These are phyloP conservation scores for Serendipita sp. DNA, from an alignment of 768 basidiomycete species.

Conservation along the genomic window DNA sequence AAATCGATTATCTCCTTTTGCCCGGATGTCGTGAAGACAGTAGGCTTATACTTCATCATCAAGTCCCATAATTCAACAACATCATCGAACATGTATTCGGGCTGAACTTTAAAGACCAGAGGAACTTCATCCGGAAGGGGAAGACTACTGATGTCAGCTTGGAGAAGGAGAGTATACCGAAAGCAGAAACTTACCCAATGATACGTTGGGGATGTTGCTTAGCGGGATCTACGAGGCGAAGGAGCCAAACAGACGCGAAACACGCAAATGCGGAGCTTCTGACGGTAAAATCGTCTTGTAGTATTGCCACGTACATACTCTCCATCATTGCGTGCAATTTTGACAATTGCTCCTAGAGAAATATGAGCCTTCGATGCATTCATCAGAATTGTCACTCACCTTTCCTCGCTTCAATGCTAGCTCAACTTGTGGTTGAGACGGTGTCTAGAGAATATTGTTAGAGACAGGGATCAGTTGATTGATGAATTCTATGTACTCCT, in stretches of 20 bases:
- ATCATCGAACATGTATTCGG: slow-evolving; percentile 90
- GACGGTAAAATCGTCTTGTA: slow-evolving; percentile 72
- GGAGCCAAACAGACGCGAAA: slow-evolving; percentile 87
- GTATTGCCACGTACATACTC: slow-evolving; percentile 69
- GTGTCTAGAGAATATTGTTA: slow-evolving; percentile 29
- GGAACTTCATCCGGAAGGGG: slow-evolving; percentile 79
- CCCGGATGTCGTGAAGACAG: slow-evolving; percentile 68
- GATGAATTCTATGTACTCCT: slow-evolving; percentile 35
- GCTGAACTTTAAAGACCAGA: slow-evolving; percentile 67
- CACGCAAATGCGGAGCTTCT: slow-evolving; percentile 69
- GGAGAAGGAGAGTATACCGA: neutral
- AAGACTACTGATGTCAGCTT: slow-evolving; percentile 32
- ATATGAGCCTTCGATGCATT: neutral
- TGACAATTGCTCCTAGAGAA: slow-evolving; percentile 42
- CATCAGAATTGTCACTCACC: slow-evolving; percentile 22
- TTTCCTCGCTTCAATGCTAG: slow-evolving; percentile 62
- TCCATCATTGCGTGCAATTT: slow-evolving; percentile 58
- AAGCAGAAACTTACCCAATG: slow-evolving; percentile 37
- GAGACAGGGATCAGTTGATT: neutral
- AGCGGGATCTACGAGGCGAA: slow-evolving; percentile 72
- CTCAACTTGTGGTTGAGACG: slow-evolving; percentile 61
- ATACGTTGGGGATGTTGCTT: slow-evolving; percentile 54
- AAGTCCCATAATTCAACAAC: slow-evolving; percentile 81
- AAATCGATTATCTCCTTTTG: slow-evolving; percentile 79
- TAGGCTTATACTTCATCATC: slow-evolving; percentile 62